These are phyloP conservation scores for Claviceps sp. DNA, from an alignment of 2,329 filamentous ascomycete species.

Conservation along the genomic window DNA sequence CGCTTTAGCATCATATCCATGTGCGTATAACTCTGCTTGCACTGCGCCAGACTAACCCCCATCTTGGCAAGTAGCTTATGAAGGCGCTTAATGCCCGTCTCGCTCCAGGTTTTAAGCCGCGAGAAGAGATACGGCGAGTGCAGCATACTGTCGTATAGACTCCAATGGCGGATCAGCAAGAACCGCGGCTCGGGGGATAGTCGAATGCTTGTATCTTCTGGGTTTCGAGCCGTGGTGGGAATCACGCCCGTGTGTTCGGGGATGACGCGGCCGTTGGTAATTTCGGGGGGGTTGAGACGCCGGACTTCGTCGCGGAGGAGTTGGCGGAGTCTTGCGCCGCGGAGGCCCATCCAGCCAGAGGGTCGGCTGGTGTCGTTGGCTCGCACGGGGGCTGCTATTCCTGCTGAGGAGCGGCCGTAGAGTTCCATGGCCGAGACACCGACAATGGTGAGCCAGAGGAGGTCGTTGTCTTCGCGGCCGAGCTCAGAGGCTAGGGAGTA, in stretches of 20 bases:
- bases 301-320: slow-evolving; percentile 86
- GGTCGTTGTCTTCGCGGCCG: slow-evolving; percentile 89
- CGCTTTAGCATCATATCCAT: slow-evolving; percentile 98
- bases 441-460: slow-evolving; percentile 89
- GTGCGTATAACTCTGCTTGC: slow-evolving; percentile 89
- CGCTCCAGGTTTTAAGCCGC: slow-evolving; percentile 86
- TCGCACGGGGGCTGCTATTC: slow-evolving; percentile 50
- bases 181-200: slow-evolving; percentile 90
- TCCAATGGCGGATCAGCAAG: slow-evolving; percentile 89
- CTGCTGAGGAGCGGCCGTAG: slow-evolving; percentile 73
- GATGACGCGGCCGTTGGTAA: slow-evolving; percentile 45
- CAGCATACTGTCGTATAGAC: slow-evolving; percentile 94
- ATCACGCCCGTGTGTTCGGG: slow-evolving; percentile 69
- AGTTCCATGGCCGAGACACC: slow-evolving; percentile 90
- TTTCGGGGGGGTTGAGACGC: slow-evolving; percentile 71
- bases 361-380: slow-evolving; percentile 40
- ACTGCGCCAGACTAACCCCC: slow-evolving; percentile 88
- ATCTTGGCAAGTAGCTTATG: slow-evolving; percentile 96
- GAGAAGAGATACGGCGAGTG: slow-evolving; percentile 93
- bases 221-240: slow-evolving; percentile 73
- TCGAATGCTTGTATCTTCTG: slow-evolving; percentile 83
- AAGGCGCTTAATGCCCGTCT: slow-evolving; percentile 72
- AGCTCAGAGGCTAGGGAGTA: slow-evolving; percentile 92
- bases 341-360: slow-evolving; percentile 68
- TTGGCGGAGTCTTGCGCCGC: slow-evolving; percentile 72